Evolutionary conservation across 345 rosid species (phyloP).

Genomic region (Salix purpurea): DNA sequence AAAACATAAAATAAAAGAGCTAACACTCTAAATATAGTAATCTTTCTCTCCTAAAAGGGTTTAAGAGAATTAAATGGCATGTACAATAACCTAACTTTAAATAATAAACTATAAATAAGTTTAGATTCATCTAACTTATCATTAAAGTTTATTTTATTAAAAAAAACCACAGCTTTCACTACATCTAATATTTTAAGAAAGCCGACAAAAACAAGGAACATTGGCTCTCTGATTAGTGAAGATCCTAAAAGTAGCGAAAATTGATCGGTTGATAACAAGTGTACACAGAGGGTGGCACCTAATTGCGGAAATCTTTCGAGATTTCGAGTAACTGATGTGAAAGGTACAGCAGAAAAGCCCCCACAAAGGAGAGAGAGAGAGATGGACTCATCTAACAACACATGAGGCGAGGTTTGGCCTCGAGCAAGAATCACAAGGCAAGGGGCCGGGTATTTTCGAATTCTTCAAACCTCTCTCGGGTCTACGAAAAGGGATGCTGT

Average conservation of each 20-base stretch:
- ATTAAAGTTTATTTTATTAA: no score
- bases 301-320: slow-evolving; percentile 57
- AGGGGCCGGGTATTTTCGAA: not conserved
- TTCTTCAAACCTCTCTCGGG: slow-evolving; percentile 67
- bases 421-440: slow-evolving; percentile 6
- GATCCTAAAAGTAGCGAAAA: slow-evolving; percentile 23
- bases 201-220: slow-evolving; percentile 28
- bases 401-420: slow-evolving; percentile 23
- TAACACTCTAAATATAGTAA: no score
- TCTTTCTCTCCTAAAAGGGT: no score
- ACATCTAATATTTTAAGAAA: no score
- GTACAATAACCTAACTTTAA: no score
- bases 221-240: slow-evolving; percentile 28
- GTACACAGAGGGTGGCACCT: slow-evolving; percentile 55
- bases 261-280: slow-evolving; percentile 20
- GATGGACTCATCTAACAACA: slow-evolving; percentile 22
- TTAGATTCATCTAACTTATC: no score
- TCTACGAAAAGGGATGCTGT: slow-evolving; percentile 60
- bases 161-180: no score
- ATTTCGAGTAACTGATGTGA: slow-evolving; percentile 37
- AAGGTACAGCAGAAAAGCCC: slow-evolving; percentile 41
- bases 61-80: no score
- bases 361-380: slow-evolving; percentile 19
- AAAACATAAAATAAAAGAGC: no score
- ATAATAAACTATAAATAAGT: no score